Evolutionary conservation across 2,329 filamentous ascomycete species (phyloP).

Genomic region (Fusarium continuum): DNA sequence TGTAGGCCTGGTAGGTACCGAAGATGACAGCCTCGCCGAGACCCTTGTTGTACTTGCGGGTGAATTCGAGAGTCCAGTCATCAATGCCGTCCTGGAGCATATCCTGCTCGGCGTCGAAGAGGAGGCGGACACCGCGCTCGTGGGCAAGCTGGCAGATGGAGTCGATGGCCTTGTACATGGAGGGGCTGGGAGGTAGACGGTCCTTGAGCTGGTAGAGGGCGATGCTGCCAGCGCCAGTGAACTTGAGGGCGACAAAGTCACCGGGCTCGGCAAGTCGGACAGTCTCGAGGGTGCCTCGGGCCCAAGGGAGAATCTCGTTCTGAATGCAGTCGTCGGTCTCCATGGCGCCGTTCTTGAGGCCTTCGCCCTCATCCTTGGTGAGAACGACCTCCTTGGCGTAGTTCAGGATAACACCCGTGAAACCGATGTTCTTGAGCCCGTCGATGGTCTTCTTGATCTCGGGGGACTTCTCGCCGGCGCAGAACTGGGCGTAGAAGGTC

Average conservation of each 20-base stretch:
- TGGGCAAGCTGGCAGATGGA: constrained; percentile 78
- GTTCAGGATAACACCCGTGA: constrained; percentile 82
- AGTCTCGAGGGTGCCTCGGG: constrained; percentile 76
- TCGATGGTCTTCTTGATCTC: constrained; percentile 75
- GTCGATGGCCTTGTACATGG: constrained; percentile 75
- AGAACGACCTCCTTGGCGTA: constrained; percentile 86
- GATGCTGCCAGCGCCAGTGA: constrained; percentile 82
- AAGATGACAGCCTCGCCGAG: constrained; percentile 76
- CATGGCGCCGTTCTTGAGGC: constrained; percentile 57
- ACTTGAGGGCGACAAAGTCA: constrained; percentile 76
- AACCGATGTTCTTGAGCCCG: constrained; percentile 77
- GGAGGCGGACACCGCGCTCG: constrained; percentile 73
- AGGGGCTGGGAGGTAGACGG: constrained; percentile 68
- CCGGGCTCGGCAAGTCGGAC: constrained; percentile 70
- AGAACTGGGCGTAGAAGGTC: constrained; percentile 92
- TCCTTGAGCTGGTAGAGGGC: constrained; percentile 74
- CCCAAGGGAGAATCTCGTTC: constrained; percentile 76
- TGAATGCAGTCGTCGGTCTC: constrained; percentile 59
- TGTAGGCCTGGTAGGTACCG: constrained; percentile 81
- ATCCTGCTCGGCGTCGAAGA: constrained; percentile 89
- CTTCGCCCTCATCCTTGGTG: constrained; percentile 60
- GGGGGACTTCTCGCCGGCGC: constrained; percentile 76
- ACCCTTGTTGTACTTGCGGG: constrained; percentile 76
- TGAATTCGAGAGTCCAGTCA: constrained; percentile 79
- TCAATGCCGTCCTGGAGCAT: constrained; percentile 82